These are phyloP conservation scores for Monosporascus sp. DNA, from an alignment of 2,329 filamentous ascomycete genomes.

Conservation along the genomic window DNA sequence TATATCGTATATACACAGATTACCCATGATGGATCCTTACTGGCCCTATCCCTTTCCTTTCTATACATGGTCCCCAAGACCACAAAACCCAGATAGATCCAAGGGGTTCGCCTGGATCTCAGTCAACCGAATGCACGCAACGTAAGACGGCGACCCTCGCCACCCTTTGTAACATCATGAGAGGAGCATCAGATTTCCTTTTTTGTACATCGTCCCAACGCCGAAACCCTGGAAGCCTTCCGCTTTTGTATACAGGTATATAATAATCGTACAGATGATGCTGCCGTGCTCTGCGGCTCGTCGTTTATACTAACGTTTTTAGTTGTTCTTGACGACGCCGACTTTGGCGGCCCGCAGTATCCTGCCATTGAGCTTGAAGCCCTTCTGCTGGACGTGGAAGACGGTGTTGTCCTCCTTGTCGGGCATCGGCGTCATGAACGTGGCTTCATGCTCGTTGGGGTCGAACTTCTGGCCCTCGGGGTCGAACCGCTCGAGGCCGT, in stretches of 20 bases:
- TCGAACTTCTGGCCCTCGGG: slow-evolving; percentile 85
- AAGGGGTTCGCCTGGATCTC: too few species aligned
- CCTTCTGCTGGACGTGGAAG: slow-evolving; percentile 91
- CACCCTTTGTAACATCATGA: slow-evolving; percentile 22
- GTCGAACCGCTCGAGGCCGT: slow-evolving; percentile 86
- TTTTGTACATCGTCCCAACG: slow-evolving; percentile 25
- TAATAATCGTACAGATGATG: slow-evolving; percentile 2
- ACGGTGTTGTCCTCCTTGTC: slow-evolving; percentile 88
- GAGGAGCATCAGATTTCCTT: slow-evolving; percentile 17
- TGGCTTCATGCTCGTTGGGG: slow-evolving; percentile 93
- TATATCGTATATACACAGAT: too few species aligned
- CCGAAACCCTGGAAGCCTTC: slow-evolving; percentile 14
- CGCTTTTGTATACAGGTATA: slow-evolving; percentile 16
- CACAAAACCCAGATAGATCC: not conserved
- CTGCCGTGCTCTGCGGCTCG: too few species aligned
- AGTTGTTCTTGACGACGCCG: slow-evolving; percentile 80
- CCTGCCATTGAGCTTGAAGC: slow-evolving; percentile 88
- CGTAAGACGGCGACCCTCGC: slow-evolving; percentile 10
- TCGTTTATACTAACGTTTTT: too few species aligned
- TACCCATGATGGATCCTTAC: too few species aligned
- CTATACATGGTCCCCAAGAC: not conserved
- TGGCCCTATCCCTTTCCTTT: too few species aligned
- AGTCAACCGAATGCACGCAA: slow-evolving; percentile 5
- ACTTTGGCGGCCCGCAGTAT: slow-evolving; percentile 91
- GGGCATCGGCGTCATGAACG: slow-evolving; percentile 83